Conservation (phyloP, 1,284 basidiomycete genomes). For the Xerocomus subilludens region DNA sequence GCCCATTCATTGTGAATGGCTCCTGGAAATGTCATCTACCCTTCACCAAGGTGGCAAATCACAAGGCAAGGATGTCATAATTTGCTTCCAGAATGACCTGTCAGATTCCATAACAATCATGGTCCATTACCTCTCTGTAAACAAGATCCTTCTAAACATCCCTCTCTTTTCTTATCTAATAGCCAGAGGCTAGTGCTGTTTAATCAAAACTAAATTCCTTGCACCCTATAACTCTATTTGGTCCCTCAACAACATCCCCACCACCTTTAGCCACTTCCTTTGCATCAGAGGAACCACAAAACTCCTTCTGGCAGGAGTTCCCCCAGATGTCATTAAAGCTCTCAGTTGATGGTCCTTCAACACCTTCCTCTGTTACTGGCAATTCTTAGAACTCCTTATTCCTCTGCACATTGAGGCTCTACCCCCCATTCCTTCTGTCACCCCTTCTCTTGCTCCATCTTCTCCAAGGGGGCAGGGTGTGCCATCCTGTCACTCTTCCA, state of each 20-base stretch:
- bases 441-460: too few relatives aligned
- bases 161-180: constrained; percentile 11
- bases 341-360: neutral
- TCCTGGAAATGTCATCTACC: neutral
- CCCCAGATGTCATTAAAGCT: neutral
- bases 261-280: constrained; percentile 36
- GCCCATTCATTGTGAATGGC: neutral
- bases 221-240: constrained; percentile 9
- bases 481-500: too few relatives aligned
- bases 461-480: too few relatives aligned
- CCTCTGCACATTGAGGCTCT: neutral
- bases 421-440: too few relatives aligned
- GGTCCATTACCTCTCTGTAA: neutral
- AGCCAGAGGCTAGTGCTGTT: neutral
- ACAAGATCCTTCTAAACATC: neutral
- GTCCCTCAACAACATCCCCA: neutral
- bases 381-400: neutral
- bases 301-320: neutral
- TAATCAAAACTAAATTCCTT: neutral
- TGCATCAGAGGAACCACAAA: neutral
- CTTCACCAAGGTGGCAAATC: constrained; percentile 9
- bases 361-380: constrained; percentile 7
- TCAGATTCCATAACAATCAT: constrained; percentile 20
- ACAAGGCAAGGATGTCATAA: neutral
- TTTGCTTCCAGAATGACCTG: neutral